phyloP scores from a whole-genome alignment of 257 asterid genomes.

The Nicotiana sylvestris region DNA sequence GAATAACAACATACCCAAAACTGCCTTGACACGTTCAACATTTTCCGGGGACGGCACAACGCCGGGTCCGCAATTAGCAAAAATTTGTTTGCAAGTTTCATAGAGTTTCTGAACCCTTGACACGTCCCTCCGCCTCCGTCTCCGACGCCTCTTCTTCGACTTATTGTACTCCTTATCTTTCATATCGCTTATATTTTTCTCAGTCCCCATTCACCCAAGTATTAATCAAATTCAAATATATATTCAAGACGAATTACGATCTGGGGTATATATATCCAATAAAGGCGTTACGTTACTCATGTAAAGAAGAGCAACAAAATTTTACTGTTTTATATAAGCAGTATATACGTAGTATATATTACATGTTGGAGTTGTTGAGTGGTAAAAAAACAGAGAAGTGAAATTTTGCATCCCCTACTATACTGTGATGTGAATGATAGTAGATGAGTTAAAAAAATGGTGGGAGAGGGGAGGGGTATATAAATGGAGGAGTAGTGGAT shows the following conservation, averaged over 20 bases:
- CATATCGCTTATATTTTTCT: not conserved
- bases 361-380: not conserved
- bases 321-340: not conserved
- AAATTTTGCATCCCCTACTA: not conserved
- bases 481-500: not conserved
- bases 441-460: not conserved
- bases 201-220: not conserved
- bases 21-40: slow-evolving; percentile 45
- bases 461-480: not conserved
- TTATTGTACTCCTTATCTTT: not conserved
- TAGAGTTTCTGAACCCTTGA: slow-evolving; percentile 64
- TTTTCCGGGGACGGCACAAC: slow-evolving; percentile 64
- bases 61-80: slow-evolving; percentile 73
- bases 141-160: not conserved
- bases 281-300: too few relatives aligned
- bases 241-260: not conserved
- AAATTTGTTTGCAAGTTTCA: slow-evolving; percentile 58
- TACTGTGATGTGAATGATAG: not conserved
- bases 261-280: not conserved
- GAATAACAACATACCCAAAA: slow-evolving; percentile 48
- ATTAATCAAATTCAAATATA: too few relatives aligned
- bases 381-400: not conserved
- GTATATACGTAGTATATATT: not conserved
- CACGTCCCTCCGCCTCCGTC: not conserved
- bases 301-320: not conserved